Evolutionary conservation across 148 eudicot genomes (phyloP).

Genomic region (Persicaria tinctoria): DNA sequence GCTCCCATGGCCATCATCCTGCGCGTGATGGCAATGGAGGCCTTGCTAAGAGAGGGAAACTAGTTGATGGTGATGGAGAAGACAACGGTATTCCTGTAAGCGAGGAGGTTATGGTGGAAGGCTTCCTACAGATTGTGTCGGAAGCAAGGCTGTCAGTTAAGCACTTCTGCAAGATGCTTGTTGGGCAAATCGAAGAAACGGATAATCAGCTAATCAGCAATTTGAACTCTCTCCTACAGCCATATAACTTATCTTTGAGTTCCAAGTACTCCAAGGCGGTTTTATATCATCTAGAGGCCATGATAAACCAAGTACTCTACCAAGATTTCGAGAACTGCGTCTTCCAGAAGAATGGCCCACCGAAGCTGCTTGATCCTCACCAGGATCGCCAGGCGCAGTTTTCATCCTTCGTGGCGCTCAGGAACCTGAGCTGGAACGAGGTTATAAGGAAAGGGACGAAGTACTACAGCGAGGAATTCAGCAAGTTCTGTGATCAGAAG

Average conservation of each 20-base stretch:
- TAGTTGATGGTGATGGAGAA: not conserved
- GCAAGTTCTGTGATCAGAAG: constrained; percentile 86
- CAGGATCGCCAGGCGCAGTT: constrained; percentile 66
- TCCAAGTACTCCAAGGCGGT: constrained; percentile 58
- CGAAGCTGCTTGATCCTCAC: constrained; percentile 58
- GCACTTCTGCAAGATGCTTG: constrained; percentile 76
- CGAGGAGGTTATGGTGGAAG: constrained; percentile 83
- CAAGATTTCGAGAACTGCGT: constrained; percentile 87
- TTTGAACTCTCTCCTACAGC: constrained; percentile 52
- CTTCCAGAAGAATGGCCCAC: constrained; percentile 68
- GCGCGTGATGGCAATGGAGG: no score
- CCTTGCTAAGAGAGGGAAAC: constrained; percentile 21
- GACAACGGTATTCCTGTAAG: constrained; percentile 55
- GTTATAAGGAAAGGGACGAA: constrained; percentile 89
- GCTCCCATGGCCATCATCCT: not conserved
- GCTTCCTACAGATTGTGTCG: constrained; percentile 81
- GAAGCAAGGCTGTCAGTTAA: constrained; percentile 81
- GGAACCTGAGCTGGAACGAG: constrained; percentile 86
- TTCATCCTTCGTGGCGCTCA: constrained; percentile 56
- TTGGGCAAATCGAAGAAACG: constrained; percentile 50
- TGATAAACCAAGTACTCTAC: constrained; percentile 67
- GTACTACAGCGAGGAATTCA: constrained; percentile 80
- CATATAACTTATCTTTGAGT: constrained; percentile 52
- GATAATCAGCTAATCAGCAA: constrained; percentile 47
- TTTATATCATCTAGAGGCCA: constrained; percentile 64